Base-by-base conservation (phyloP, 2,329 filamentous ascomycete species). In the Diaporthe citriasiana region DNA sequence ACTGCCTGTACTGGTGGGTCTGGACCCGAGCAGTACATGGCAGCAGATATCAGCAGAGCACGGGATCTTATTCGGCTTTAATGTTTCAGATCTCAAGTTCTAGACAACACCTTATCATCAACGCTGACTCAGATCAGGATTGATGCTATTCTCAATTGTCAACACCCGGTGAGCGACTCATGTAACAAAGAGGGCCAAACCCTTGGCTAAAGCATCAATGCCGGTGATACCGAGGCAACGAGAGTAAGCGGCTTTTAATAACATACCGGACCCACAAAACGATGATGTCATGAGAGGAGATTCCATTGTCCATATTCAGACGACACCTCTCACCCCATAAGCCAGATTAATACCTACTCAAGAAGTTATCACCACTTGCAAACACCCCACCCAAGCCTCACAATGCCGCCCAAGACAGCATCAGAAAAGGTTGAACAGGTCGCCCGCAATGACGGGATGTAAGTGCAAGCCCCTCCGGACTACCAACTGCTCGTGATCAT, bases 371-470 rank as follows among this genome's bases (percentile, higher is more conserved):
- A n/a, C 8, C 3, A 56, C 47, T n/a, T n/a, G n/a, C 33, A 59
- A n/a, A 59, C 12, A 59, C 4, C 13, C 35, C n/a, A 17, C 1
- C 10, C 25, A 63, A 45, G 38, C 25, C 22, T 50, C 0, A 60
- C 22, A 59, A 71, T 71, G 69, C 69, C 69, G 27, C 69, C 69
- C 27, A 71, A 71, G 33, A 42, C 27, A 38, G 9, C 55, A 60
- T 56, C 66, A 55, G 55, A 50, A 1, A 45, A 60, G 15, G 40
- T 27, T 4, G n/a, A 71, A 3, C 30, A 60, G 33, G 40, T 27
- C n/a, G 53, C 55, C 55, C 25, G 47, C 27, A 25, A 50, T 30
- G 69, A 71, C 5, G 69, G 25, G 27, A 40, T 71, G 69, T 71
- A 30, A 71, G 69, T 57, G 15, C 33, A n/a, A 13, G 15, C n/a